Conservation (phyloP, 495 filamentous ascomycete genomes). For the Halenospora varia region DNA sequence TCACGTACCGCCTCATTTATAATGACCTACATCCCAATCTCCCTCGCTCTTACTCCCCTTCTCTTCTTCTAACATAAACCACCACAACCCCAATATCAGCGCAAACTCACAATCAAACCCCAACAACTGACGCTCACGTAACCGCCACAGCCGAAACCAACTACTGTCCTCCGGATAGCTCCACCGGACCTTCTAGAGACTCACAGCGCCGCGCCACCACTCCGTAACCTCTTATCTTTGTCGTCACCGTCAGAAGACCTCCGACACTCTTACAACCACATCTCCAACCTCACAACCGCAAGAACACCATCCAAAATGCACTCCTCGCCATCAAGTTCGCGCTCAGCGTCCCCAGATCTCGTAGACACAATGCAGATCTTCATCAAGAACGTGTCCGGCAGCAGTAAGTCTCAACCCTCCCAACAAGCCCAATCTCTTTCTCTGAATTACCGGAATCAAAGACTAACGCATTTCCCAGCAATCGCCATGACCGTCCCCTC, state of each 20-base stretch:
- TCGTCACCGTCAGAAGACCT: background rate
- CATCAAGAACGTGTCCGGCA: slow-evolving; percentile 42
- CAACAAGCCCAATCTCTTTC: slow-evolving; percentile 5
- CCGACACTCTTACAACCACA: background rate
- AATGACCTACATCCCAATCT: background rate
- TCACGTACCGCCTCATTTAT: background rate
- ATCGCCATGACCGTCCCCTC: slow-evolving; percentile 39
- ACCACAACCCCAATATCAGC: background rate
- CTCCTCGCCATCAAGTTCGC: slow-evolving; percentile 21
- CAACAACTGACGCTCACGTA: background rate
- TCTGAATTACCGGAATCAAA: background rate
- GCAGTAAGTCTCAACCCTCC: slow-evolving; percentile 33
- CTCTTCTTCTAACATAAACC: background rate
- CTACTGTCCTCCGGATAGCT: background rate
- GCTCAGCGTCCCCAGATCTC: slow-evolving; percentile 24
- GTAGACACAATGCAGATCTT: slow-evolving; percentile 46
- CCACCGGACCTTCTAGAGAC: background rate
- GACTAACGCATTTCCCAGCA: slow-evolving; percentile 26
- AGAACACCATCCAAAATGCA: slow-evolving; percentile 6
- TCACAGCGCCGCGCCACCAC: background rate
- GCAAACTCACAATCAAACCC: background rate
- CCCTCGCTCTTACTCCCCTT: background rate
- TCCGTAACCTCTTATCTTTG: background rate
- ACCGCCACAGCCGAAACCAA: background rate
- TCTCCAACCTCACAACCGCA: background rate